A percentile compares a stretch with the other conserved stretches of the same genome.
Evolutionary conservation across 1,139 yeast species (phyloP).

Genomic region (Nakaseomyces sp.): DNA sequence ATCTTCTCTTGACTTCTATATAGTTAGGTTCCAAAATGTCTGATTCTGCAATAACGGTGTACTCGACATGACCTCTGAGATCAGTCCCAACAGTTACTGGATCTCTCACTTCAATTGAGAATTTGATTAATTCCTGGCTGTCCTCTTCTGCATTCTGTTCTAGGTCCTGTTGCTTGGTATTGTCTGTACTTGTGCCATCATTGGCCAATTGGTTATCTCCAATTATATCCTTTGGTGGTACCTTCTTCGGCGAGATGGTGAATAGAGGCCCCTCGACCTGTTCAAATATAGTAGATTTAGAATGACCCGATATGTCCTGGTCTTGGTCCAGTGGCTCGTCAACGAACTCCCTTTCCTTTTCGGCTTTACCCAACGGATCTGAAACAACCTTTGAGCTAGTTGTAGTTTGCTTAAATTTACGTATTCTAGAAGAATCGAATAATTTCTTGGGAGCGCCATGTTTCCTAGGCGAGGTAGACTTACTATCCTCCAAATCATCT

Average conservation of each 20-base stretch:
- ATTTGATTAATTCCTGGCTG: slow-evolving; percentile 21
- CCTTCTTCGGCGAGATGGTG: slow-evolving; percentile 10
- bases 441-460: neutral
- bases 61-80: slow-evolving; percentile 81
- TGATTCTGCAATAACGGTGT: slow-evolving; percentile 58
- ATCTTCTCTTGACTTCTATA: slow-evolving; percentile 59
- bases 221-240: neutral
- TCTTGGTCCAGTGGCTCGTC: slow-evolving; percentile 20
- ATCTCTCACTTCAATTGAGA: slow-evolving; percentile 74
- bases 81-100: slow-evolving; percentile 89
- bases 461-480: neutral
- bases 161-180: neutral
- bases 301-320: neutral
- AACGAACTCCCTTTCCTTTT: slow-evolving; percentile 20
- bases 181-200: too few relatives aligned
- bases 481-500: neutral
- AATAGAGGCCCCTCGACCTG: slow-evolving; percentile 25
- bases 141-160: neutral
- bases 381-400: neutral
- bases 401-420: neutral
- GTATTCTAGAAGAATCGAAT: slow-evolving; percentile 5
- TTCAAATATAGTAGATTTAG: slow-evolving; percentile 14
- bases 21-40: slow-evolving; percentile 32
- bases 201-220: neutral
- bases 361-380: slow-evolving; percentile 26